A percentile compares a stretch with the other conserved stretches of the same genome.
phyloP scores from a whole-genome alignment of 331 rosid species.

The Quercus phellos region DNA sequence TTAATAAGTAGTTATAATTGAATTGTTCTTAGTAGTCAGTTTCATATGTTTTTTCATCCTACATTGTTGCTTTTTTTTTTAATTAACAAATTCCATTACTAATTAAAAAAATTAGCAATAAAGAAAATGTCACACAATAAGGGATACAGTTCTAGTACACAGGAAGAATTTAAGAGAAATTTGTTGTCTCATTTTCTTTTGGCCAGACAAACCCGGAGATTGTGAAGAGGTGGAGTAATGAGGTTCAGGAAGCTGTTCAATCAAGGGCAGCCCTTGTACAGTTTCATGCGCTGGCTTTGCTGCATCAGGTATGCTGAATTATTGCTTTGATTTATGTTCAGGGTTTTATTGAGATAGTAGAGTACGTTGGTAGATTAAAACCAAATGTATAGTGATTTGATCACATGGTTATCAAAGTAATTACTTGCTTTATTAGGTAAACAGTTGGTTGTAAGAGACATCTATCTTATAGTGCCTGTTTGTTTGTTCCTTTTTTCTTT shows the following conservation, averaged over 20 bases:
- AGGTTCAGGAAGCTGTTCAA: conserved; percentile 99
- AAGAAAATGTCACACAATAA: no score
- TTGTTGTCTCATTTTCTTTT: conserved; percentile 7
- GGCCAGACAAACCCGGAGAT: conserved; percentile 93
- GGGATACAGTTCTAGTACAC: no score
- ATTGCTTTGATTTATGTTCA: conserved; percentile 14
- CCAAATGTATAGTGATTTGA: neutral
- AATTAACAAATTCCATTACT: no score
- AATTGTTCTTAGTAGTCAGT: neutral
- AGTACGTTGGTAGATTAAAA: neutral
- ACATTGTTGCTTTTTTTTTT: neutral
- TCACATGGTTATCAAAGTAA: neutral
- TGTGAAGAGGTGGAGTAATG: conserved; percentile 99
- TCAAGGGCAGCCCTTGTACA: conserved; percentile 99
- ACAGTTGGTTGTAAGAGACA: neutral
- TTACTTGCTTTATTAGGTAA: neutral
- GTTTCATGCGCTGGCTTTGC: conserved; percentile 85
- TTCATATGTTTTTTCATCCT: conserved; percentile 8
- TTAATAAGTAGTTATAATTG: no score
- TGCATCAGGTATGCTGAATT: conserved; percentile 62
- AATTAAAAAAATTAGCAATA: no score
- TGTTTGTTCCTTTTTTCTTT: neutral
- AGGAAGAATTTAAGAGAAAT: no score
- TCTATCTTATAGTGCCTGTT: neutral
- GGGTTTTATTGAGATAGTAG: neutral